A percentile compares a stretch with the other conserved stretches of the same genome.
phyloP scores from a whole-genome alignment of 2,329 filamentous ascomycete genomes.

The Aspergillus unguis region DNA sequence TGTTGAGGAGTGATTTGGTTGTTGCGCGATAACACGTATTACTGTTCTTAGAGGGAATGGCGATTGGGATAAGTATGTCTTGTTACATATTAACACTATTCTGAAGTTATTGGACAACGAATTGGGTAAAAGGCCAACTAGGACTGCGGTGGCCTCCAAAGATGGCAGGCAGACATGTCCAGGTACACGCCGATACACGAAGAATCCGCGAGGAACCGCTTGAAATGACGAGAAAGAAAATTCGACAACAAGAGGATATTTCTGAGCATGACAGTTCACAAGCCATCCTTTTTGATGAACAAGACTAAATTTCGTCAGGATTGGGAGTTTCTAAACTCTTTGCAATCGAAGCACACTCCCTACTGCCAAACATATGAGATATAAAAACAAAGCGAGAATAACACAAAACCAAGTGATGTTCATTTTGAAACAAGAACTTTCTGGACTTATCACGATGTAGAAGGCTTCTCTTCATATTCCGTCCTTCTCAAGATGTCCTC shows the following conservation, averaged over 20 bases:
- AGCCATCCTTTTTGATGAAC: slow-evolving; percentile 7
- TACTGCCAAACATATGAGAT: slow-evolving; percentile 8
- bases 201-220: background rate
- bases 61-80: background rate
- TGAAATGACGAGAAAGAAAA: background rate
- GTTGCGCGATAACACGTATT: slow-evolving; percentile 32
- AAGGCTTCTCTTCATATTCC: slow-evolving; percentile 38
- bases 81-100: slow-evolving; percentile 6
- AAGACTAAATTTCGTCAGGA: slow-evolving; percentile 12
- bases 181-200: background rate
- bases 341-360: slow-evolving; percentile 13
- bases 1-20: slow-evolving; percentile 74
- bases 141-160: background rate
- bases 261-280: slow-evolving; percentile 5
- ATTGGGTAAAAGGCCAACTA: too few relatives aligned
- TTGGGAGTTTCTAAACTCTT: slow-evolving; percentile 13
- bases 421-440: background rate
- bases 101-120: background rate
- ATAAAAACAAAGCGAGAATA: slow-evolving; percentile 11
- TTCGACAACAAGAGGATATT: slow-evolving; percentile 2
- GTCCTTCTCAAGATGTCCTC: slow-evolving; percentile 86
- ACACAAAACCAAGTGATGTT: slow-evolving; percentile 11
- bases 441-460: slow-evolving; percentile 22
- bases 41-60: background rate
- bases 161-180: background rate